Evolutionary conservation across 2,329 filamentous ascomycete species (phyloP).

Genomic region (Colletotrichum sp.): DNA sequence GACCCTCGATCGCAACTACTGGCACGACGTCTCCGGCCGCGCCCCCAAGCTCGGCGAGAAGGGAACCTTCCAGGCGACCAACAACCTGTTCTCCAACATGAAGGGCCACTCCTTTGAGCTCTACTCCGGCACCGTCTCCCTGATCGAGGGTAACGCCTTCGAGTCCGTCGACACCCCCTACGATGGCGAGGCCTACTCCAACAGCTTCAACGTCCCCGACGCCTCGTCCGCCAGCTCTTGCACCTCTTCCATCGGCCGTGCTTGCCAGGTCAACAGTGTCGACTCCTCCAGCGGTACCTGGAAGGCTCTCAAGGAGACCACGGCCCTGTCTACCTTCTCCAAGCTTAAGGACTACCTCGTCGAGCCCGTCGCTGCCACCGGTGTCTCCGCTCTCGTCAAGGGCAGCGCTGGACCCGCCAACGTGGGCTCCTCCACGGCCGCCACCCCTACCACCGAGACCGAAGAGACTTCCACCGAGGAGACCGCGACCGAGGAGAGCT

Average conservation of each 20-base stretch:
- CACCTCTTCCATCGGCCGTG: background rate
- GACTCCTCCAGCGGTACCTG: conserved; percentile 24
- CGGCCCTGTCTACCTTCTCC: conserved; percentile 21
- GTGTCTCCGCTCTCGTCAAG: conserved; percentile 28
- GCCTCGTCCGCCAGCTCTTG: conserved; percentile 21
- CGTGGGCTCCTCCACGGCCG: conserved; percentile 17
- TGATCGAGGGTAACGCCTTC: conserved; percentile 32
- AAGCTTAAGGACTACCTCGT: conserved; percentile 27
- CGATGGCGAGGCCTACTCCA: conserved; percentile 29
- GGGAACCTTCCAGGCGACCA: conserved; percentile 29
- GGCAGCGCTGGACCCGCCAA: conserved; percentile 28
- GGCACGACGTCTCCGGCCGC: conserved; percentile 31
- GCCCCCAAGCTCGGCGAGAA: conserved; percentile 34
- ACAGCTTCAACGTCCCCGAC: conserved; percentile 27
- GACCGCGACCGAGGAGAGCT: background rate
- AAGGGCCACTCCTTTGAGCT: conserved; percentile 56
- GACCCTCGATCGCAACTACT: conserved; percentile 39
- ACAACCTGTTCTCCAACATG: conserved; percentile 33
- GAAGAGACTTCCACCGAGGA: background rate
- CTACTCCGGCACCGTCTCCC: conserved; percentile 35
- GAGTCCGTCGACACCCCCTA: conserved; percentile 34
- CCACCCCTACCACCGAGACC: background rate
- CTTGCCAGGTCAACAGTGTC: conserved; percentile 13
- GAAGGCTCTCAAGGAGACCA: conserved; percentile 24
- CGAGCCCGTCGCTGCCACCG: conserved; percentile 26